phyloP scores from a whole-genome alignment of 139 green algal genomes.

The Tetraselmis chui region DNA sequence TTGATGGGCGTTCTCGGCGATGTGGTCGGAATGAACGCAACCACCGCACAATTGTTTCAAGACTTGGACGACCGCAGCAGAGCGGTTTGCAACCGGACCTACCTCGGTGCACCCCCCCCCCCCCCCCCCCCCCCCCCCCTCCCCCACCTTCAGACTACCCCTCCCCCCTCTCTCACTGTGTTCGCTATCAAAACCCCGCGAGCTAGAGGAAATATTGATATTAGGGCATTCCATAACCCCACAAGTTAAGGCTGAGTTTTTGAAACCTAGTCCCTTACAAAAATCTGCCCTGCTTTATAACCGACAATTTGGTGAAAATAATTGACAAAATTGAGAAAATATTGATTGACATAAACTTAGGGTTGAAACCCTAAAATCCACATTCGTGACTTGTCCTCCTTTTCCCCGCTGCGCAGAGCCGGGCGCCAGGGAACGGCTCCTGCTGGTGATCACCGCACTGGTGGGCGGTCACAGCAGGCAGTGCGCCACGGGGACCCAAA shows the following conservation, averaged over 20 bases:
- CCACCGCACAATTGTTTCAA: background rate
- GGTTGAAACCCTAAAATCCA: too few relatives aligned
- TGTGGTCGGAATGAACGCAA: background rate
- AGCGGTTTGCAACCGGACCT: background rate
- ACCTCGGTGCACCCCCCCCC: background rate
- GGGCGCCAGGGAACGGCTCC: background rate
- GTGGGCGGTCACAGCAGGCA: background rate
- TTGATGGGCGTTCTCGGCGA: background rate
- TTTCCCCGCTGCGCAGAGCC: background rate
- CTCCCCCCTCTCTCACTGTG: too few relatives aligned
- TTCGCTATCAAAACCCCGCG: too few relatives aligned
- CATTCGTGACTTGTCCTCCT: background rate
- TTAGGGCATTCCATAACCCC: background rate
- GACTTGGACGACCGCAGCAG: background rate
- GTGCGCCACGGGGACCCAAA: background rate
- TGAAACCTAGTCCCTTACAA: background rate
- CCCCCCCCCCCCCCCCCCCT: too few relatives aligned
- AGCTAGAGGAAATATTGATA: too few relatives aligned
- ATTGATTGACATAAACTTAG: too few relatives aligned
- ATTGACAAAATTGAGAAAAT: too few relatives aligned
- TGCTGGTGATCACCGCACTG: background rate
- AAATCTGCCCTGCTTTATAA: background rate
- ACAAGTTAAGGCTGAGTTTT: too few relatives aligned
- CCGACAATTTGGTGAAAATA: background rate
- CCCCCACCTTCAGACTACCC: background rate